Evolutionary conservation across 768 basidiomycete species (phyloP), one percentile per base, ranked within the genome.

Genomic region (Tremella yokohamensis): DNA sequence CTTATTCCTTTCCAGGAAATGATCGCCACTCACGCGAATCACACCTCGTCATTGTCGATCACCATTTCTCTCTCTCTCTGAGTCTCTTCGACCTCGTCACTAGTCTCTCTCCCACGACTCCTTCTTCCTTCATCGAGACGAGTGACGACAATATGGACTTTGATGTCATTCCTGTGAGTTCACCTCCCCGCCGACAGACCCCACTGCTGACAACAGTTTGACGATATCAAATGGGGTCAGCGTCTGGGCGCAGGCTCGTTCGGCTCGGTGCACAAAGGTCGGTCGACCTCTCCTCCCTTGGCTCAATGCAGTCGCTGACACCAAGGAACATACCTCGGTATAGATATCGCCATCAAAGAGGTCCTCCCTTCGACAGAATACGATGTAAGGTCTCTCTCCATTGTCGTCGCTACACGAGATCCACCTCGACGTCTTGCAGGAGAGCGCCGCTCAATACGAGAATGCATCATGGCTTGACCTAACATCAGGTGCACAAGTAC

Each of bases 261-360:
- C 50, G 75, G 75, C 6, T 67, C 66, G 16, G 75, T 76, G 2
- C 73, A 68, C 51, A 68, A 68, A 51, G 75, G 75, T 76, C 53
- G 49, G 66, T 37, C 6, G 16, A 9, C 26, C 29, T 22, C 16
- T 7, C 9, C 34, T n/a, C 18, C 45, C 19, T n/a, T 25, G 19
- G 16, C 45, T 15, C 22, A 37, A 4, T 26, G 18, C 16, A 2
- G 4, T 12, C 16, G 38, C 45, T 48, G 22, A 54, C 19, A 18
- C 16, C 2, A 26, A 89, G 90, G 87, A 1, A 83, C 78, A 25
- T 99, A 99, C 79, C 86, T 99, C 37, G 96, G 96, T 8, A 89
- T 96, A 64, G 89, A 96, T 63, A 88, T 96, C 37, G 92, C 92
- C 34, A 90, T 97, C 77, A 96, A 96, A 77, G 93, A 98, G 78